phyloP scores from a whole-genome alignment of 331 rosid species.

The Quercus lobata region DNA sequence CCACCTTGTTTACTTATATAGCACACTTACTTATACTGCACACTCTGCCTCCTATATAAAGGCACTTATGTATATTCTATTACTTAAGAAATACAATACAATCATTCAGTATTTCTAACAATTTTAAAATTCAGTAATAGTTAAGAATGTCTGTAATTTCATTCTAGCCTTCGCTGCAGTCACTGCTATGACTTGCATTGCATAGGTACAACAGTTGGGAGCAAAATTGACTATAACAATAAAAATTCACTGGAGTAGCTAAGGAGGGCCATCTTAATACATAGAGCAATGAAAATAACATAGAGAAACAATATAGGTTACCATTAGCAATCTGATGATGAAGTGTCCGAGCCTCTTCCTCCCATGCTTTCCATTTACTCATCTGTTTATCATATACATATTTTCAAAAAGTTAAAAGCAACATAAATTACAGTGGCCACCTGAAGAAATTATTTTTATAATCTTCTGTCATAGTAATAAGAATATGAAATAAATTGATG shows the following conservation, averaged over 20 bases:
- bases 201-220: neutral
- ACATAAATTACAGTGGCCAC: neutral
- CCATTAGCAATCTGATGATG: conserved; percentile 60
- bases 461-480: too few relatives aligned
- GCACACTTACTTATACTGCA: too few relatives aligned
- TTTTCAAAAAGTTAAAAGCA: neutral
- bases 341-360: conserved; percentile 55
- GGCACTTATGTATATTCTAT: too few relatives aligned
- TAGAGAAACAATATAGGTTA: conserved; percentile 10
- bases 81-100: too few relatives aligned
- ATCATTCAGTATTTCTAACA: too few relatives aligned
- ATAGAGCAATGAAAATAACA: neutral
- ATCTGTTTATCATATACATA: conserved; percentile 27
- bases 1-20: too few relatives aligned
- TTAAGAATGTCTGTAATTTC: neutral
- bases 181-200: neutral
- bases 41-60: too few relatives aligned
- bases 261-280: neutral
- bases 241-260: neutral
- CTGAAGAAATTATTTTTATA: too few relatives aligned
- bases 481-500: neutral
- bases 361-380: conserved; percentile 68
- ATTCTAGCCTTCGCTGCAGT: neutral
- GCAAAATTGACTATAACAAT: neutral
- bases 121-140: neutral